Evolutionary conservation across 75 land plant genomes (phyloP), one percentile per base, ranked within the genome.

Genomic region (Isoetes taiwanensis): DNA sequence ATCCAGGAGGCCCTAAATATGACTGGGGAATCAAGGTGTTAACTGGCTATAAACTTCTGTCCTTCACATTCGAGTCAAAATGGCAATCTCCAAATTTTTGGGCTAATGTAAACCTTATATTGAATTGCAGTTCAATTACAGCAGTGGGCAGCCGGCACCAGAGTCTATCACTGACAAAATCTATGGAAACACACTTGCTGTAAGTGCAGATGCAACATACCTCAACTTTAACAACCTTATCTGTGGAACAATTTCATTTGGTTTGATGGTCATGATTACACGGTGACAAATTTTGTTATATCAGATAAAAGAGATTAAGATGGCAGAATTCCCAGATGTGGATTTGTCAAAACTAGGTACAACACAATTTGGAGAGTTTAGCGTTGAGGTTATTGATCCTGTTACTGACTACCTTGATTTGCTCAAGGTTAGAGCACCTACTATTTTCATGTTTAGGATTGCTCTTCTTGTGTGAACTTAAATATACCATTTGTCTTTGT

Each of bases 121-220:
- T n/a, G n/a, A n/a, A n/a, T 61, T 58, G 10, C 73, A 86, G 97
- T 90, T 82, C 64, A 90, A 90, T 56, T 90, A 86, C 72, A 80
- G 77, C 72, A 90, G 97, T 65, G 97, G 97, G 5, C 93, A 90
- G 59, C 97, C 97, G 54, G 97, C 97, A 42, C 97, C 97, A 14
- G 97, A 90, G 57, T 69, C 84, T 4, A 86, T 90, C 27, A 90
- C 97, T 5, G 97, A 90, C 72, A 78, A 80, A 56, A 90, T 90
- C 19, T 90, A 86, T 71, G 97, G 93, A 10, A 90, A 90, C 62
- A 90, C 97, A 3, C 76, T 80, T 24, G 68, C 91, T 35, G 90
- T 90, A 77, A 34, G 64, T 37, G 31, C 23, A 8, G 28, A 19
- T 1, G 11, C 2, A 4, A 54, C 57, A 6, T 58, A 27, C n/a